These are phyloP conservation scores for Solanum hybrid DNA, from an alignment of 305 asterid species.

Conservation along the genomic window DNA sequence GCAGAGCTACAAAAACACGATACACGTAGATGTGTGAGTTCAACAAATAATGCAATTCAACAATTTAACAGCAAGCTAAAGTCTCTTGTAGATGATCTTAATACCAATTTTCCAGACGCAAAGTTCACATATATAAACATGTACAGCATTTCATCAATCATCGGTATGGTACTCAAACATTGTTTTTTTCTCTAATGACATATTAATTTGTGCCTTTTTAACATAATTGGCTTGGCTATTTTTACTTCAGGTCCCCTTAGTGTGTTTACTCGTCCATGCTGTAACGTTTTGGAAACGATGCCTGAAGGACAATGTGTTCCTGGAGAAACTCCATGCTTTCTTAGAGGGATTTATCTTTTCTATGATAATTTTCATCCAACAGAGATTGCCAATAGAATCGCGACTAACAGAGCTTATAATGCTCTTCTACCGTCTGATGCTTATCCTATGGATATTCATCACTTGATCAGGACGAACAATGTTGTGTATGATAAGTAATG, in stretches of 20 bases:
- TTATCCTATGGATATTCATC: slow-evolving; percentile 27
- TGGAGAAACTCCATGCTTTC: slow-evolving; percentile 19
- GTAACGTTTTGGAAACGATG: slow-evolving; percentile 7
- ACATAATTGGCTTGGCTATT: neutral
- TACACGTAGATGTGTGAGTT: slow-evolving; percentile 4
- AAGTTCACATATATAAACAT: slow-evolving; percentile 9
- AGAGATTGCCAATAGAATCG: slow-evolving; percentile 3
- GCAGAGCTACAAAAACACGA: neutral
- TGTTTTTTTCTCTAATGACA: neutral
- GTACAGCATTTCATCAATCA: neutral
- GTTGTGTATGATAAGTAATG: neutral
- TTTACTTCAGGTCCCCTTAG: neutral
- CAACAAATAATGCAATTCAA: slow-evolving; percentile 1
- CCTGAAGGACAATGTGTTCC: slow-evolving; percentile 24
- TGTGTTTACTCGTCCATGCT: slow-evolving; percentile 22
- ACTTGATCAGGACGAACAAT: slow-evolving; percentile 4
- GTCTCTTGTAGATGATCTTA: slow-evolving; percentile 14
- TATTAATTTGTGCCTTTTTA: neutral
- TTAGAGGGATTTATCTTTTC: slow-evolving; percentile 16
- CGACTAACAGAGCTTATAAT: slow-evolving; percentile 22
- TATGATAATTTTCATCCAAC: slow-evolving; percentile 37
- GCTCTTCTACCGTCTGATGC: slow-evolving; percentile 18
- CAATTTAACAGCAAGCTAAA: slow-evolving; percentile 12
- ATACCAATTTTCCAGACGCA: slow-evolving; percentile 3
- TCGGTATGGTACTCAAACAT: neutral